A percentile compares a stretch with the other conserved stretches of the same genome.
Evolutionary conservation across 164 flowering plant species (phyloP).

Genomic region (Paratinospora sagittata): DNA sequence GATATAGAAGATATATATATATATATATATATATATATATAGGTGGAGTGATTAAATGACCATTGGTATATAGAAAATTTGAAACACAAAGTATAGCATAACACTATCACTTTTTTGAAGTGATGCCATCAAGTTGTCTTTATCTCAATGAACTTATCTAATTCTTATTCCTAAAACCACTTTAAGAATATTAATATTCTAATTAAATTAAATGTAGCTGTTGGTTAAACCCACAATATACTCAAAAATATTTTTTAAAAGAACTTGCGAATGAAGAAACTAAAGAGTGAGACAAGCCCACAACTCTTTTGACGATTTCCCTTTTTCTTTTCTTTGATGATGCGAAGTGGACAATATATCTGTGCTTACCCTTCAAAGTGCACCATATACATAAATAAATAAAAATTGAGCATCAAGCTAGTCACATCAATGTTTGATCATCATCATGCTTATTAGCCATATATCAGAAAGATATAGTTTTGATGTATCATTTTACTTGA

Average conservation of each 20-base stretch:
- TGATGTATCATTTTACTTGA: too few species aligned
- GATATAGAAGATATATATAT: neutral
- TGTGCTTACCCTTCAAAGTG: neutral
- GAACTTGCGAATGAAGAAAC: slow-evolving; percentile 8
- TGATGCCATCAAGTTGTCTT: slow-evolving; percentile 10
- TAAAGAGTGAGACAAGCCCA: slow-evolving; percentile 6
- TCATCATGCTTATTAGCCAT: neutral
- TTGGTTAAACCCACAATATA: neutral
- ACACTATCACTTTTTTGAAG: neutral
- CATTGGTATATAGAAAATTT: too few species aligned
- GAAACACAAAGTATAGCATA: neutral
- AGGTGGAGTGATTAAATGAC: too few species aligned
- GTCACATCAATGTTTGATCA: neutral
- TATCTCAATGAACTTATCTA: neutral
- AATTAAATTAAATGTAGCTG: neutral
- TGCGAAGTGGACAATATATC: neutral
- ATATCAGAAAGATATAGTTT: too few species aligned
- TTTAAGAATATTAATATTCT: neutral
- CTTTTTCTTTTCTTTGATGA: neutral
- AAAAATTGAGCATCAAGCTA: neutral
- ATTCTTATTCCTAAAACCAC: neutral
- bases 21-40: neutral
- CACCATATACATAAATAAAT: neutral
- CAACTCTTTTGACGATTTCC: neutral
- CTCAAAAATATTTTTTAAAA: neutral